Evolutionary conservation across 2,329 filamentous ascomycete genomes (phyloP).

Genomic region (Pyricularia grisea): DNA sequence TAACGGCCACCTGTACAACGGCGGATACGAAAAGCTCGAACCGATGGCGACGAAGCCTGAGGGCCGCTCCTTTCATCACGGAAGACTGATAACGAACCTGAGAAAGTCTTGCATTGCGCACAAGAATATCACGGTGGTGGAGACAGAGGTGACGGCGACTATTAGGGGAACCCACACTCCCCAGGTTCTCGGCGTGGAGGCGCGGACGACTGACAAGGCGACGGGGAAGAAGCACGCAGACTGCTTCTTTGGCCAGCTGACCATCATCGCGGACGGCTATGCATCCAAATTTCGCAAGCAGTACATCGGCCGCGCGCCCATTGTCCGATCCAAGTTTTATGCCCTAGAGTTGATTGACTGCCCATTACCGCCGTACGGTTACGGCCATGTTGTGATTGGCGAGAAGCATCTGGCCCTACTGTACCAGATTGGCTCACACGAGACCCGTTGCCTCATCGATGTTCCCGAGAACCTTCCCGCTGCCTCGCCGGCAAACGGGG

Average conservation of each 20-base stretch:
- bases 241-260: slow-evolving; percentile 81
- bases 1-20: slow-evolving; percentile 12
- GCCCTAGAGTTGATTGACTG: slow-evolving; percentile 88
- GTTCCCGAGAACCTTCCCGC: slow-evolving; percentile 69
- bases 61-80: slow-evolving; percentile 86
- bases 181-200: slow-evolving; percentile 76
- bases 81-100: slow-evolving; percentile 79
- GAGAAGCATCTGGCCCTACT: slow-evolving; percentile 70
- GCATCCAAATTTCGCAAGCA: slow-evolving; percentile 83
- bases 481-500: slow-evolving; percentile 65
- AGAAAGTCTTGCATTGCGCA: slow-evolving; percentile 64
- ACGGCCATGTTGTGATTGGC: slow-evolving; percentile 83
- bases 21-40: slow-evolving; percentile 17
- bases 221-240: slow-evolving; percentile 51
- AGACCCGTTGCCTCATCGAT: slow-evolving; percentile 85
- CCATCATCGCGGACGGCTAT: slow-evolving; percentile 87
- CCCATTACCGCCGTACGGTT: slow-evolving; percentile 61
- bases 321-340: slow-evolving; percentile 82
- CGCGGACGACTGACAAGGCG: slow-evolving; percentile 50
- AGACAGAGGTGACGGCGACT: slow-evolving; percentile 74
- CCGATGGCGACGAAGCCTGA: slow-evolving; percentile 42
- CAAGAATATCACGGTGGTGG: slow-evolving; percentile 80
- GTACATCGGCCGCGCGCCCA: slow-evolving; percentile 55
- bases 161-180: slow-evolving; percentile 58
- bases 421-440: slow-evolving; percentile 93